Conservation (phyloP, 257 asterid species). For the Hygrophila difformis region DNA sequence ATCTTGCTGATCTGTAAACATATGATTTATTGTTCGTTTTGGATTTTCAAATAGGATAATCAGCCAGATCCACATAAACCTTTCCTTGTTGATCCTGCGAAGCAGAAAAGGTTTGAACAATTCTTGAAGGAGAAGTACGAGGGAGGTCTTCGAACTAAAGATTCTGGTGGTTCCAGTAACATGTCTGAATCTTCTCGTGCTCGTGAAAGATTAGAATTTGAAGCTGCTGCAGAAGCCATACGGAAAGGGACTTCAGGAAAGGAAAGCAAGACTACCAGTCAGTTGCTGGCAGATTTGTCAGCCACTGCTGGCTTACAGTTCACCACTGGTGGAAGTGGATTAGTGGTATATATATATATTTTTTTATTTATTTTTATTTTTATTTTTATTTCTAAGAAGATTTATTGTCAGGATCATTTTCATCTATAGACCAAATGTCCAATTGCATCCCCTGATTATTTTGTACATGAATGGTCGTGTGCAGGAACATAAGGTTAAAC, state of each 20-base stretch:
- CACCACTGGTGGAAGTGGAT: conserved; percentile 51
- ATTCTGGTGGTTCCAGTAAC: conserved; percentile 71
- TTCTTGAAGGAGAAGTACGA: conserved; percentile 89
- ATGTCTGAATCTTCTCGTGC: conserved; percentile 98
- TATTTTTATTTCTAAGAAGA: not conserved
- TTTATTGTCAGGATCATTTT: not conserved
- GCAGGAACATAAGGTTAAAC: conserved; percentile 42
- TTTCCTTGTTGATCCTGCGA: conserved; percentile 63
- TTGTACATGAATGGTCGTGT: conserved; percentile 16
- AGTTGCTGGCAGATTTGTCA: conserved; percentile 38
- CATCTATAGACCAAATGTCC: too few relatives aligned
- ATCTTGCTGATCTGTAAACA: conserved; percentile 5
- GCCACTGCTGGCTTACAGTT: conserved; percentile 62
- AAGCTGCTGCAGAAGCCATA: conserved; percentile 61
- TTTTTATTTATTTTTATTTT: too few relatives aligned
- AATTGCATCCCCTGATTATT: conserved; percentile 3
- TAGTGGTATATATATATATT: conserved; percentile 72
- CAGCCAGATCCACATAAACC: conserved; percentile 48
- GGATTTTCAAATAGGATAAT: conserved; percentile 37
- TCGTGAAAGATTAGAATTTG: conserved; percentile 93
- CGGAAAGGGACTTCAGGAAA: conserved; percentile 44
- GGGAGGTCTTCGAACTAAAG: conserved; percentile 90
- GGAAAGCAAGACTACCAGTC: conserved; percentile 38
- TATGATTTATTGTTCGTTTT: conserved; percentile 13
- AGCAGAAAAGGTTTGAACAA: conserved; percentile 89